phyloP scores from a whole-genome alignment of 345 rosid genomes.

The Euphorbia tirucalli region DNA sequence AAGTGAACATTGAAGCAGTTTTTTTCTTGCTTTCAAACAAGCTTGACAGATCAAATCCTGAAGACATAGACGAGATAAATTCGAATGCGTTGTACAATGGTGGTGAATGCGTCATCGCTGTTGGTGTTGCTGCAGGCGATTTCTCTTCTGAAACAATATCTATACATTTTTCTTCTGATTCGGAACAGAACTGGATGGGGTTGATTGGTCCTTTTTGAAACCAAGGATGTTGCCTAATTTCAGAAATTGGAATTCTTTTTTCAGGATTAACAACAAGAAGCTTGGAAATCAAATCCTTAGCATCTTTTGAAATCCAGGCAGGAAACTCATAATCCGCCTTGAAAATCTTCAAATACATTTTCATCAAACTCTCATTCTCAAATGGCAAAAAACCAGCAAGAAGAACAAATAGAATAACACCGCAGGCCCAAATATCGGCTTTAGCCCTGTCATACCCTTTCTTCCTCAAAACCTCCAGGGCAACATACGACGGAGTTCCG shows the following conservation, averaged over 20 bases:
- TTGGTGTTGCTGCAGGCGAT: background rate
- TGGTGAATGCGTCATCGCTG: conserved; percentile 11
- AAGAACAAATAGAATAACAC: conserved; percentile 25
- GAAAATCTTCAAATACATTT: conserved; percentile 30
- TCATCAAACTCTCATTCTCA: conserved; percentile 22
- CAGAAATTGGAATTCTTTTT: conserved; percentile 17
- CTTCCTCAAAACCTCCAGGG: conserved; percentile 18
- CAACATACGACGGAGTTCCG: conserved; percentile 27
- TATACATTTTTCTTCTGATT: background rate
- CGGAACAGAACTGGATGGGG: conserved; percentile 9
- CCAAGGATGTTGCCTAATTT: conserved; percentile 19
- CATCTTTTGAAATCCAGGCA: conserved; percentile 22
- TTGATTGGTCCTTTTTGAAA: conserved; percentile 4
- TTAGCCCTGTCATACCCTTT: conserved; percentile 25
- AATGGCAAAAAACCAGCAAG: conserved; percentile 29
- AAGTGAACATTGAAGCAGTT: conserved; percentile 29
- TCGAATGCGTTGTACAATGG: conserved; percentile 23
- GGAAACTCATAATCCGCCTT: conserved; percentile 29
- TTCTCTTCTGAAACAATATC: background rate
- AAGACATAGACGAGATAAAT: conserved; percentile 24
- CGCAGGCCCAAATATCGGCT: conserved; percentile 26
- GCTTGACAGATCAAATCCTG: conserved; percentile 23
- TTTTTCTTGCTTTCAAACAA: conserved; percentile 21
- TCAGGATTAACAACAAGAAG: conserved; percentile 26
- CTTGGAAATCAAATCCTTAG: conserved; percentile 21